Percentiles rank a stretch among this genome's conserved stretches.
Evolutionary conservation across 148 eudicot species (phyloP).

Genomic region (Polygonum maritimum): DNA sequence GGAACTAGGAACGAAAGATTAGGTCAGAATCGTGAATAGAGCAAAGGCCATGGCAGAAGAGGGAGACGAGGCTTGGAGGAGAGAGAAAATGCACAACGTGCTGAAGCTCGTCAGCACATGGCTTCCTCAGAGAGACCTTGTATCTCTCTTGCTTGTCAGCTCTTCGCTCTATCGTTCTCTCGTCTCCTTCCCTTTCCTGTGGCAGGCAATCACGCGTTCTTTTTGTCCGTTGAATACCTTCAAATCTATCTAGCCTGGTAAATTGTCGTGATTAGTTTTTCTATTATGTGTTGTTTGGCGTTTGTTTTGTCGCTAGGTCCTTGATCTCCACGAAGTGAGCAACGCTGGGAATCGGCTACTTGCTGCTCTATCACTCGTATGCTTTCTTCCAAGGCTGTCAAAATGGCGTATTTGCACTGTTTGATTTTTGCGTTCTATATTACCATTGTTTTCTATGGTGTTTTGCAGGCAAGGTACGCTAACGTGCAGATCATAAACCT

Average conservation of each 20-base stretch:
- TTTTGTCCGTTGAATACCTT: not conserved
- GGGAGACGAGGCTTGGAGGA: conserved; percentile 35
- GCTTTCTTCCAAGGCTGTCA: conserved; percentile 5
- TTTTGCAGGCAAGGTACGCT: conserved; percentile 61
- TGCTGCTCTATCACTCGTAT: conserved; percentile 78
- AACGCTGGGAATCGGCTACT: conserved; percentile 72
- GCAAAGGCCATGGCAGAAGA: conserved; percentile 2
- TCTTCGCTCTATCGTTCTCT: conserved; percentile 61
- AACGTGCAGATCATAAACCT: conserved; percentile 74
- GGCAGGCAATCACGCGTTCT: conserved; percentile 45
- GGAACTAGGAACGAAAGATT: not conserved
- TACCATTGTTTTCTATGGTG: not conserved
- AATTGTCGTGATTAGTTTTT: not conserved
- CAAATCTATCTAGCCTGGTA: not conserved
- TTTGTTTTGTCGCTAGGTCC: conserved; percentile 29
- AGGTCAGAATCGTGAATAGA: not conserved
- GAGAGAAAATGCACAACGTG: conserved; percentile 58
- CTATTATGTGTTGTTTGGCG: not conserved
- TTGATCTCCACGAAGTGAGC: conserved; percentile 74
- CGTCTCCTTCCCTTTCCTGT: conserved; percentile 55
- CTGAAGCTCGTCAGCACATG: conserved; percentile 54
- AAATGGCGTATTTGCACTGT: not conserved
- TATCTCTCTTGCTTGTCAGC: conserved; percentile 55
- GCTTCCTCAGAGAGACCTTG: conserved; percentile 65
- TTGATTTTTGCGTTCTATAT: too few relatives aligned